These are phyloP conservation scores for Camellia sinensis DNA, from an alignment of 148 eudicot species.

Conservation along the genomic window DNA sequence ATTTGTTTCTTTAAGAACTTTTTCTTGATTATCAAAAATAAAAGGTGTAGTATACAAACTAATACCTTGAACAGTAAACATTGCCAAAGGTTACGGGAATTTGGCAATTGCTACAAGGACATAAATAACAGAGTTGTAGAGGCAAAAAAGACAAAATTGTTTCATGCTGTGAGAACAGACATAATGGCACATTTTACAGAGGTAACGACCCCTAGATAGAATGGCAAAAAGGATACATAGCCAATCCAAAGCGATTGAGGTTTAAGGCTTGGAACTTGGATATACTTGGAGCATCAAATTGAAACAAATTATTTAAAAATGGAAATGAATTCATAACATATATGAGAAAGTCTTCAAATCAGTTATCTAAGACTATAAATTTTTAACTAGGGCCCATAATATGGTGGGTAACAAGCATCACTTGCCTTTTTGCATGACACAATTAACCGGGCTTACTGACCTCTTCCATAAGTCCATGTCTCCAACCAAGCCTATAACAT, in stretches of 20 bases:
- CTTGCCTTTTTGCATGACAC: neutral
- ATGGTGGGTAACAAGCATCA: neutral
- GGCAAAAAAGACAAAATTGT: too few species aligned
- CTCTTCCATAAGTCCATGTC: constrained; percentile 98
- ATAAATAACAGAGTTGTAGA: neutral
- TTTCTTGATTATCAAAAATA: neutral
- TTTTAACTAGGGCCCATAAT: neutral
- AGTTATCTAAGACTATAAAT: neutral
- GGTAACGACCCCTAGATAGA: neutral
- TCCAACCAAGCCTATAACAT: constrained; percentile 95
- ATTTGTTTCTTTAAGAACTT: neutral
- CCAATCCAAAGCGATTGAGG: neutral
- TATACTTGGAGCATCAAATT: neutral
- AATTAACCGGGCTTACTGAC: constrained; percentile 29
- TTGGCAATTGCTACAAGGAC: neutral
- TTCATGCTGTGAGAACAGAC: constrained; percentile 1
- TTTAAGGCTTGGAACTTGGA: neutral
- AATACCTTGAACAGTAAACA: too few species aligned
- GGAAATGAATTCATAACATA: neutral
- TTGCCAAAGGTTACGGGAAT: too few species aligned
- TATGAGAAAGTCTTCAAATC: neutral
- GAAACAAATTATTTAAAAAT: neutral
- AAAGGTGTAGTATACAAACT: too few species aligned
- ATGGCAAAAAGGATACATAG: neutral
- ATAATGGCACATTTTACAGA: neutral